Conservation (phyloP, 2,329 filamentous ascomycete genomes). For the Colletotrichum tabaci region DNA sequence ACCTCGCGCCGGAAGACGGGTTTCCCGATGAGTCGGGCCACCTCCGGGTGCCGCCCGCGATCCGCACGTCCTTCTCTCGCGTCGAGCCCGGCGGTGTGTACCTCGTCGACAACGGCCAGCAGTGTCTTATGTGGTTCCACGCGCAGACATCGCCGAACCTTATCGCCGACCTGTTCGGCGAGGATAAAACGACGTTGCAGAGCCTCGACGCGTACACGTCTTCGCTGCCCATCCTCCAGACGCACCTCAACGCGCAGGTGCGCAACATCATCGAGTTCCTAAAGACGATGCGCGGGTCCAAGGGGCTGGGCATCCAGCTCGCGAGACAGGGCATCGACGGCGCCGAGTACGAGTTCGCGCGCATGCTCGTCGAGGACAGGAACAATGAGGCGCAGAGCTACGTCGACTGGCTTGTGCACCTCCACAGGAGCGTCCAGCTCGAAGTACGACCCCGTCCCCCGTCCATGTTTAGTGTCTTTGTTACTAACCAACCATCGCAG, state of each 20-base stretch:
- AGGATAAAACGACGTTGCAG: slow-evolving; percentile 79
- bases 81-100: slow-evolving; percentile 96
- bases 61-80: slow-evolving; percentile 87
- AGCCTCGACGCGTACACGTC: slow-evolving; percentile 86
- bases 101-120: slow-evolving; percentile 94
- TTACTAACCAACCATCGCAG: slow-evolving; percentile 54
- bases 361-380: slow-evolving; percentile 90
- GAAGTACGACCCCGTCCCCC: slow-evolving; percentile 70
- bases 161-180: slow-evolving; percentile 90
- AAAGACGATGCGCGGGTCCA: slow-evolving; percentile 83
- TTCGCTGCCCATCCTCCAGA: slow-evolving; percentile 86
- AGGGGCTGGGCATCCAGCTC: slow-evolving; percentile 90
- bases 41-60: slow-evolving; percentile 83
- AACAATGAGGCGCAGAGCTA: slow-evolving; percentile 99
- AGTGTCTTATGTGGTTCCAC: slow-evolving; percentile 93
- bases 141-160: slow-evolving; percentile 93
- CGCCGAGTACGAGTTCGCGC: slow-evolving; percentile 95
- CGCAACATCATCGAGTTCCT: slow-evolving; percentile 94
- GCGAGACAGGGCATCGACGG: slow-evolving; percentile 94
- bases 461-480: background rate
- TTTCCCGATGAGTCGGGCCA: slow-evolving; percentile 95
- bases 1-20: slow-evolving; percentile 87
- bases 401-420: slow-evolving; percentile 97
- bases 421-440: slow-evolving; percentile 93
- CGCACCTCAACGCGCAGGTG: slow-evolving; percentile 93